phyloP scores from a whole-genome alignment of 306 rosid genomes.

The Astragalus glycyphyllos region DNA sequence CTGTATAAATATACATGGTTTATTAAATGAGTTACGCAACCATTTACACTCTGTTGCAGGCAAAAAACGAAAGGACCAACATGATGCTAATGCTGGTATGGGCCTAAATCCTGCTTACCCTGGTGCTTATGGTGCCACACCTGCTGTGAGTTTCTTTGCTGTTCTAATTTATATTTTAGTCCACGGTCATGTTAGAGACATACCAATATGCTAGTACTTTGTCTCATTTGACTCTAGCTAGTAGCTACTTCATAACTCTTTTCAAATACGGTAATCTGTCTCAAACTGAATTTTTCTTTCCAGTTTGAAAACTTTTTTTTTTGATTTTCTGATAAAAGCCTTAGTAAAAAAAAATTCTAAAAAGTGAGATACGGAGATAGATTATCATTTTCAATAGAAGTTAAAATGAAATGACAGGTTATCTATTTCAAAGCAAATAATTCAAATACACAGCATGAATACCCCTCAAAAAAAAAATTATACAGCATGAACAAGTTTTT shows the following conservation, averaged over 20 bases:
- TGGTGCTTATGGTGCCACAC: slow-evolving; percentile 79
- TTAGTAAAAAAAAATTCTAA: slow-evolving; percentile 12
- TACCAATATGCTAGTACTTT: slow-evolving; percentile 7
- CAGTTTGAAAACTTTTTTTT: slow-evolving; percentile 6
- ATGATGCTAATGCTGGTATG: slow-evolving; percentile 81
- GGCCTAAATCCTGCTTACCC: slow-evolving; percentile 83
- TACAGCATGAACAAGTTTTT: too few species aligned
- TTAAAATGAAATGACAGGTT: slow-evolving; percentile 24
- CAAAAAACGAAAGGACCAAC: slow-evolving; percentile 89
- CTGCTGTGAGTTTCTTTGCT: slow-evolving; percentile 66
- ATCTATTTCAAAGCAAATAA: slow-evolving; percentile 22
- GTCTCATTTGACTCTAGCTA: slow-evolving; percentile 15
- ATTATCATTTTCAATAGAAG: slow-evolving; percentile 15
- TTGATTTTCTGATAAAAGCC: slow-evolving; percentile 31
- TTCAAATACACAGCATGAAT: slow-evolving; percentile 16
- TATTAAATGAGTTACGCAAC: slow-evolving; percentile 1
- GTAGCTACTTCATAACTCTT: slow-evolving; percentile 1
- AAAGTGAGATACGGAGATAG: neutral
- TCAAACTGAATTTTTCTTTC: neutral
- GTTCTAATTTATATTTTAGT: neutral
- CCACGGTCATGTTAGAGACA: slow-evolving; percentile 15
- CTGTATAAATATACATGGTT: slow-evolving; percentile 3
- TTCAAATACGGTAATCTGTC: slow-evolving; percentile 7
- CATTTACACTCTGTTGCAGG: slow-evolving; percentile 54
- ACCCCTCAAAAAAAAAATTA: too few species aligned